phyloP scores from a whole-genome alignment of 2,329 filamentous ascomycete species.

The Xylariales sp. region DNA sequence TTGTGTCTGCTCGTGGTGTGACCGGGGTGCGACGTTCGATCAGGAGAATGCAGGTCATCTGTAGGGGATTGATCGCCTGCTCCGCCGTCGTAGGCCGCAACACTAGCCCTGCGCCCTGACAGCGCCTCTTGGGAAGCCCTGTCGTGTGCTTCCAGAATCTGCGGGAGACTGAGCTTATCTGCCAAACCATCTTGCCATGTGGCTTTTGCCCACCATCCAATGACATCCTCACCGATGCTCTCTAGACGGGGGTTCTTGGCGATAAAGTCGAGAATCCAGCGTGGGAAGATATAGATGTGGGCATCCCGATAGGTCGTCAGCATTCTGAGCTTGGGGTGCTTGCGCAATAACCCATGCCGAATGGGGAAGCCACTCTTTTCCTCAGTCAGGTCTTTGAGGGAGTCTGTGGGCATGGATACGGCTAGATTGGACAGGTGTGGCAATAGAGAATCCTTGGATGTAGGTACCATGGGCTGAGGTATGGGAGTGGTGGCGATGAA shows the following conservation, averaged over 20 bases:
- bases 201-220: constrained; percentile 95
- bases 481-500: constrained; percentile 79
- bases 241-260: constrained; percentile 76
- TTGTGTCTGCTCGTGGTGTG: constrained; percentile 16
- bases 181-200: constrained; percentile 81
- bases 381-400: constrained; percentile 77
- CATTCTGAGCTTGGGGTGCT: constrained; percentile 73
- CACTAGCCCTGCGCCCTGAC: constrained; percentile 9
- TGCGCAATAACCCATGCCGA: constrained; percentile 70
- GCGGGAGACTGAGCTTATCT: constrained; percentile 69
- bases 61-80: constrained; percentile 12
- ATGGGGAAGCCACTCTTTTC: constrained; percentile 69
- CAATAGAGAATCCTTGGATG: constrained; percentile 61
- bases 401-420: constrained; percentile 85
- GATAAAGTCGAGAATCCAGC: constrained; percentile 85
- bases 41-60: constrained; percentile 10
- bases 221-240: constrained; percentile 83
- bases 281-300: constrained; percentile 91
- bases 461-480: constrained; percentile 49
- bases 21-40: constrained; percentile 12
- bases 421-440: constrained; percentile 71
- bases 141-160: constrained; percentile 53
- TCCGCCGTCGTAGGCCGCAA: constrained; percentile 6
- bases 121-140: constrained; percentile 32
- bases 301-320: constrained; percentile 83